A percentile compares a stretch with the other conserved stretches of the same genome.
phyloP scores from a whole-genome alignment of 345 rosid species.

The Eucalyptus marginata region DNA sequence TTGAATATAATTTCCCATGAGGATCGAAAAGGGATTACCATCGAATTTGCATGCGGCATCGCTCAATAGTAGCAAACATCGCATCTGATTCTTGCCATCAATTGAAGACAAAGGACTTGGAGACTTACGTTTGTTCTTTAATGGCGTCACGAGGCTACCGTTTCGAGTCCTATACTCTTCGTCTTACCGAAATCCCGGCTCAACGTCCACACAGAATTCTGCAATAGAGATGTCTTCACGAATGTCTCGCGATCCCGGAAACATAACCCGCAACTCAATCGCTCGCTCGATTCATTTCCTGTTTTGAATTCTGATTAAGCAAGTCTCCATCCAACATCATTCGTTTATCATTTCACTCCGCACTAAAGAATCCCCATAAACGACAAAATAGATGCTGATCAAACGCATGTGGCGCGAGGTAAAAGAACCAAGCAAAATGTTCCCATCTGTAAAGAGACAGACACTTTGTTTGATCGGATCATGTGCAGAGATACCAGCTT shows the following conservation, averaged over 20 bases:
- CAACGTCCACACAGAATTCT: not conserved
- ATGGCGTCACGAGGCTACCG: not conserved
- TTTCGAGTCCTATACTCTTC: not conserved
- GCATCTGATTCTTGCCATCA: not conserved
- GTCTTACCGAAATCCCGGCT: not conserved
- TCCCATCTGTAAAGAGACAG: not conserved
- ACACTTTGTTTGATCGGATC: not conserved
- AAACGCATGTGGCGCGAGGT: not conserved
- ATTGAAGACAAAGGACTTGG: not conserved
- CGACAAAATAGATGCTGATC: not conserved
- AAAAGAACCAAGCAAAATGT: not conserved
- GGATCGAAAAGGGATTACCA: not conserved
- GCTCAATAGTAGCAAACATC: not conserved
- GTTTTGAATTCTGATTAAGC: not conserved
- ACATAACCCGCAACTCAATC: not conserved
- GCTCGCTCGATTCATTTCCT: not conserved
- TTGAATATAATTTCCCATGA: not conserved
- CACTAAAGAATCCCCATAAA: not conserved
- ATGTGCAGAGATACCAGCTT: not conserved
- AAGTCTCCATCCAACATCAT: not conserved
- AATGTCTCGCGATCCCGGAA: not conserved
- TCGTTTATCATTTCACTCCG: not conserved
- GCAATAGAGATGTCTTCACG: not conserved
- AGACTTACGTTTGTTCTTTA: not conserved
- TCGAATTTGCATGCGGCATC: not conserved